Evolutionary conservation across 305 asterid genomes (phyloP).

Genomic region (Fraxinus sp.): DNA sequence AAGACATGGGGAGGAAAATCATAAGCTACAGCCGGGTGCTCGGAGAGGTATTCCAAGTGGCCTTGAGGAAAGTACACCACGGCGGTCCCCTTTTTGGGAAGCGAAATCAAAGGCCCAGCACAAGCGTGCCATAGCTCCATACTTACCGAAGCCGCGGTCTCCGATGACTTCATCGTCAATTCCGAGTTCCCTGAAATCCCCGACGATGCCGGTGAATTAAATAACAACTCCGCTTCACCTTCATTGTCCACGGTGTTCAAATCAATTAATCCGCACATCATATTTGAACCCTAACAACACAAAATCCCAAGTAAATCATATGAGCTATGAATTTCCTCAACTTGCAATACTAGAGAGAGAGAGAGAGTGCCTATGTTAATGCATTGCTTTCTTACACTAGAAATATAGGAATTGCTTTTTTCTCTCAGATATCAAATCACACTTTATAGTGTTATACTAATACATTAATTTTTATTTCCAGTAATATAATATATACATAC

Average conservation of each 20-base stretch:
- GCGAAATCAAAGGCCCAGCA: constrained; percentile 90
- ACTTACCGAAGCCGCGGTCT: constrained; percentile 50
- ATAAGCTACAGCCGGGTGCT: constrained; percentile 41
- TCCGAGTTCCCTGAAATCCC: constrained; percentile 50
- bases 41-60: constrained; percentile 72
- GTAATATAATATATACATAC: not conserved
- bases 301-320: constrained; percentile 14
- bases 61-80: constrained; percentile 96
- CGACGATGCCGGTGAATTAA: constrained; percentile 39
- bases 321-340: constrained; percentile 10
- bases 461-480: not conserved
- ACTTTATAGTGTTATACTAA: constrained; percentile 34
- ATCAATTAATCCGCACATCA: constrained; percentile 69
- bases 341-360: not conserved
- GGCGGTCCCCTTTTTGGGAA: constrained; percentile 85
- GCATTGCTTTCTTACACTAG: constrained; percentile 56
- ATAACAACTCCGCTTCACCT: constrained; percentile 40
- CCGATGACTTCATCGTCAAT: constrained; percentile 32
- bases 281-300: constrained; percentile 50
- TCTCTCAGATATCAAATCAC: constrained; percentile 38
- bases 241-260: constrained; percentile 66
- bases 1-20: constrained; percentile 86
- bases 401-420: constrained; percentile 29
- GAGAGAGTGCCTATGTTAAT: constrained; percentile 26
- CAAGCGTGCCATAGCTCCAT: constrained; percentile 99